Evolutionary conservation across 1,139 yeast genomes (phyloP).

Genomic region (Yamadazyma spencermartinsiae): DNA sequence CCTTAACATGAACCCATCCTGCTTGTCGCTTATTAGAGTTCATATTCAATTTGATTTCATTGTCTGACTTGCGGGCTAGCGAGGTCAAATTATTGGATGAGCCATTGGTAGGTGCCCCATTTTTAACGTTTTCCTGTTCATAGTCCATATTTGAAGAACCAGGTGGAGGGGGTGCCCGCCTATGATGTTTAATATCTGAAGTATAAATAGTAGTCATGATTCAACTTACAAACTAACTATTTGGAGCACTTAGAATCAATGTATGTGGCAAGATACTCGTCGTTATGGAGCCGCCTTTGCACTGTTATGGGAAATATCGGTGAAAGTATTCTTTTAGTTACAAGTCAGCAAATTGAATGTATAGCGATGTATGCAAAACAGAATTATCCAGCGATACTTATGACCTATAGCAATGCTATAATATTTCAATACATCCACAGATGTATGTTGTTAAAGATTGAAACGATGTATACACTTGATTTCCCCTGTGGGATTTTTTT

Average conservation of each 20-base stretch:
- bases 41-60: conserved; percentile 21
- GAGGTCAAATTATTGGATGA: conserved; percentile 5
- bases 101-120: not conserved
- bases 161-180: conserved; percentile 52
- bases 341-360: not conserved
- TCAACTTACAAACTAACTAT: not conserved
- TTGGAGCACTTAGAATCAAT: not conserved
- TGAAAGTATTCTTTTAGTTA: no score
- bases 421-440: not conserved
- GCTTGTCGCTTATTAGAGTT: conserved; percentile 35
- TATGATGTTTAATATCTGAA: conserved; percentile 45
- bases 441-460: not conserved
- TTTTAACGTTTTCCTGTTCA: not conserved
- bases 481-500: conserved; percentile 1
- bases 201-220: conserved; percentile 50
- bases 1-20: conserved; percentile 93
- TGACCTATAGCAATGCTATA: not conserved
- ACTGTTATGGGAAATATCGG: not conserved
- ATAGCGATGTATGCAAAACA: not conserved
- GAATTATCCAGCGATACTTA: not conserved
- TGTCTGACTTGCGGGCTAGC: conserved; percentile 5
- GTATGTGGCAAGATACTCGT: no score
- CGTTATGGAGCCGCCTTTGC: not conserved
- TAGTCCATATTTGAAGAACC: not conserved
- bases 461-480: not conserved